Evolutionary conservation across 148 eudicot genomes (phyloP).

Genomic region (Vaccinium macrocarpon): DNA sequence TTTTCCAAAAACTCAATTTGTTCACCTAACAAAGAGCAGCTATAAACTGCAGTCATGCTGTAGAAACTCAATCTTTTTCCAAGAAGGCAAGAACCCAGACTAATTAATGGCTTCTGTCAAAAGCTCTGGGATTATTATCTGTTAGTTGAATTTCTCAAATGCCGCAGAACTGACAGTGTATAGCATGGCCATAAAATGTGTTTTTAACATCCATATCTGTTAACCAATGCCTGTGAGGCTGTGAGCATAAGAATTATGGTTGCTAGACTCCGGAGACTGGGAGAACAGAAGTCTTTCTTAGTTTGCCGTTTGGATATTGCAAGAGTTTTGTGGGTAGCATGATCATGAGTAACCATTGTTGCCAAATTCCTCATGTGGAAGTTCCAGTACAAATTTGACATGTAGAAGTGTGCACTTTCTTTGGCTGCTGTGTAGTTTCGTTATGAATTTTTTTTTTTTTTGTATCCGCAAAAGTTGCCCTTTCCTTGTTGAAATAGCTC

Average conservation of each 20-base stretch:
- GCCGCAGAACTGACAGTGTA: not conserved
- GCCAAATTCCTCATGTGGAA: not conserved
- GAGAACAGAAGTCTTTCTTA: not conserved
- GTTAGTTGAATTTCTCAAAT: not conserved
- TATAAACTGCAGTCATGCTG: not conserved
- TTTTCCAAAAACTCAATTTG: too few relatives aligned
- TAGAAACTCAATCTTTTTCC: not conserved
- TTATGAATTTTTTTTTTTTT: not conserved
- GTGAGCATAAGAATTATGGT: not conserved
- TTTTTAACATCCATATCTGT: not conserved
- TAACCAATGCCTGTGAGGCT: not conserved
- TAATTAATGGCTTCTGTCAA: not conserved
- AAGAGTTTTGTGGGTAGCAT: not conserved
- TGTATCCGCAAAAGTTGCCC: not conserved
- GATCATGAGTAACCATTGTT: not conserved
- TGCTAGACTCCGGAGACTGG: not conserved
- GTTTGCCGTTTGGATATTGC: not conserved
- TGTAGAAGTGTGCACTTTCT: too few relatives aligned
- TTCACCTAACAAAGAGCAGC: not conserved
- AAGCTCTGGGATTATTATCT: not conserved
- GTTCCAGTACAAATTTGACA: not conserved
- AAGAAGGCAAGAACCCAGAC: not conserved
- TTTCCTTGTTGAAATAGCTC: not conserved
- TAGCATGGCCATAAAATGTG: not conserved
- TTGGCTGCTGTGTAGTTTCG: not conserved